These are phyloP conservation scores for Cladosporium sp. DNA, from an alignment of 2,329 filamentous ascomycete species.

Conservation along the genomic window DNA sequence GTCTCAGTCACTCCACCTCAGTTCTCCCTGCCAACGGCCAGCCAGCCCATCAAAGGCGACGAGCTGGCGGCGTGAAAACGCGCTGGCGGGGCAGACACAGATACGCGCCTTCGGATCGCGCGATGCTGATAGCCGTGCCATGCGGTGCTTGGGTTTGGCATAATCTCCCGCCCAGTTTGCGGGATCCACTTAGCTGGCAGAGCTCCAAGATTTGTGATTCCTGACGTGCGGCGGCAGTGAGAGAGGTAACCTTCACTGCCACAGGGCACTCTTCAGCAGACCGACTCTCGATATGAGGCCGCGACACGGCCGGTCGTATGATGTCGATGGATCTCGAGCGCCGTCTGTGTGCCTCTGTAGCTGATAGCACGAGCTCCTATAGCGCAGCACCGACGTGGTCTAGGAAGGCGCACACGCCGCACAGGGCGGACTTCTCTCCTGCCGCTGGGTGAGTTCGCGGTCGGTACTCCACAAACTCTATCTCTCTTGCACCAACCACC, in stretches of 20 bases:
- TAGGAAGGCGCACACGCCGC: neutral
- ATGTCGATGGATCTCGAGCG: neutral
- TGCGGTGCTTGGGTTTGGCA: neutral
- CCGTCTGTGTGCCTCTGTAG: neutral
- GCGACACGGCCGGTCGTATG: too few species aligned
- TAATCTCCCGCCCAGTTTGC: neutral
- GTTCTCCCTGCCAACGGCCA: constrained; percentile 9
- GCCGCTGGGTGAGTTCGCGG: neutral
- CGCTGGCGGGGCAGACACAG: neutral
- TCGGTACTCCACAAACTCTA: constrained; percentile 1
- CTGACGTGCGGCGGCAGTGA: neutral
- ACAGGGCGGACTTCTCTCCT: neutral
- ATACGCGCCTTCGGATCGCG: neutral
- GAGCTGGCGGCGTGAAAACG: neutral
- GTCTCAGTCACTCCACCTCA: constrained; percentile 10
- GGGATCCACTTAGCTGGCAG: constrained; percentile 2
- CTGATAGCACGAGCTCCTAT: too few species aligned
- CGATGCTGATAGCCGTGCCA: constrained; percentile 9
- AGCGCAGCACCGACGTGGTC: neutral
- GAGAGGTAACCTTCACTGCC: neutral
- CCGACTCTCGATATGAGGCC: neutral
- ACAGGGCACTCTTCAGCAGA: neutral
- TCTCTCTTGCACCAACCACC: constrained; percentile 1
- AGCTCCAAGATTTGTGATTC: neutral
- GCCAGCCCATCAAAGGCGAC: neutral